These are phyloP conservation scores for Taphrina flavorubra DNA, from an alignment of 1,139 yeast species.

Conservation along the genomic window DNA sequence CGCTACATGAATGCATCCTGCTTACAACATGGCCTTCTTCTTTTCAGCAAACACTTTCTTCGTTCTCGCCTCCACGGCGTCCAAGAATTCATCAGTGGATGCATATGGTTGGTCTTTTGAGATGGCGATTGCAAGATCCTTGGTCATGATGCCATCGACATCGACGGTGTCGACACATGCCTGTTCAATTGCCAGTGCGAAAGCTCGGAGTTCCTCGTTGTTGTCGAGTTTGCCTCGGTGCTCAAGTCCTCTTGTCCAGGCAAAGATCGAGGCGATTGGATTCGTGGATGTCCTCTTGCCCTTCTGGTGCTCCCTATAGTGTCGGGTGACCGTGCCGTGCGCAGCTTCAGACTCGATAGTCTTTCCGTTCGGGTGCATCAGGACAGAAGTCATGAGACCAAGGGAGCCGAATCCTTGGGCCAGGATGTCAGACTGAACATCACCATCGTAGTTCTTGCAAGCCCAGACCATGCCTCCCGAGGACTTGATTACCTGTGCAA, in stretches of 20 bases:
- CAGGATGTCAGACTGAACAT: slow-evolving; percentile 93
- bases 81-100: slow-evolving; percentile 38
- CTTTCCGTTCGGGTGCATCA: slow-evolving; percentile 93
- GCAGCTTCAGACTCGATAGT: slow-evolving; percentile 97
- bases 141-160: slow-evolving; percentile 87
- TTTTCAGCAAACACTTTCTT: slow-evolving; percentile 34
- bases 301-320: slow-evolving; percentile 89
- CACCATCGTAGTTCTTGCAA: slow-evolving; percentile 96
- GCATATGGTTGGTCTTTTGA: slow-evolving; percentile 38
- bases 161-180: slow-evolving; percentile 88
- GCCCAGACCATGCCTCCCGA: slow-evolving; percentile 94
- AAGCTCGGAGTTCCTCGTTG: slow-evolving; percentile 80
- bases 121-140: slow-evolving; percentile 63
- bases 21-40: slow-evolving; percentile 13
- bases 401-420: slow-evolving; percentile 98
- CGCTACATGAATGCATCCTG: not conserved
- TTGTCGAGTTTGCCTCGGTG: slow-evolving; percentile 89
- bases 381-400: slow-evolving; percentile 94
- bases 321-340: slow-evolving; percentile 97
- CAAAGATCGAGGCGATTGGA: slow-evolving; percentile 96
- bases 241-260: slow-evolving; percentile 91
- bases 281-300: slow-evolving; percentile 98
- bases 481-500: slow-evolving; percentile 96
- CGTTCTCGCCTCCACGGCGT: slow-evolving; percentile 39
- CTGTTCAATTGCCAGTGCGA: slow-evolving; percentile 76